Base-by-base conservation (phyloP, 208 protist species). In the Trypanosoma boissoni region DNA sequence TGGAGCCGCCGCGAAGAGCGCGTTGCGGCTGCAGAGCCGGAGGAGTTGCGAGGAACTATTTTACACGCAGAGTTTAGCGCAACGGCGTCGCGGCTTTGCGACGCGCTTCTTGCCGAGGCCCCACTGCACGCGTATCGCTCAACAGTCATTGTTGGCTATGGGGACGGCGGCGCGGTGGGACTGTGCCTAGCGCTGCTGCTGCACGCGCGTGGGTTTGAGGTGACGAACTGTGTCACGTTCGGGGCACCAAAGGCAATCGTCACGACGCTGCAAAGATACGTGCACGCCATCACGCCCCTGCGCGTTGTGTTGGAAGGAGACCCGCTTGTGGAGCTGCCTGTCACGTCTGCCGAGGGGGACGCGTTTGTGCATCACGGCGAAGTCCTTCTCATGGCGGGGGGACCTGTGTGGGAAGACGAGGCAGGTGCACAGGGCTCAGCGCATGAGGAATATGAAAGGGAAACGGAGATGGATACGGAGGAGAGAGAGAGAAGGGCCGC, bases 341-440 rank as follows among this genome's bases (percentile, higher is more conserved):
- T 94, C 9, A 85, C 83, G 2, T 79, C 80, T n/a, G 63, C 82
- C 3, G 81, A 94, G 51, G 84, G 84, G 1, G 68, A 75, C 6
- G 64, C 76, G 12, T 91, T 91, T 62, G 76, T 86, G 9, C 88
- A 94, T 54, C 62, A 88, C 27, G 88, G 88, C 1, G 88, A 94
- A 46, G 81, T 94, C 31, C 58, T 94, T 16, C 23, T 90, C 2
- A 49, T 94, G 29, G 59, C 44, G 8, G 72, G 28, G 6, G 28
- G 48, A 29, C 23, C 50, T 1, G n/a, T 32, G 21, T 18, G 18
- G 12, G 18, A 43, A 21, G 29, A 51, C 3, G 66, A 51, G 2
- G 37, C 27, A n/a, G 29, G n/a, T 16, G 54, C 48, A 16, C 34
- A 58, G 10, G 31, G 44, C 23, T 6, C 32, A 26, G 1, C 26